A percentile compares a stretch with the other conserved stretches of the same genome.
Evolutionary conservation across 352 stramenopile species (phyloP).

Genomic region (Plasmopara viticola): DNA sequence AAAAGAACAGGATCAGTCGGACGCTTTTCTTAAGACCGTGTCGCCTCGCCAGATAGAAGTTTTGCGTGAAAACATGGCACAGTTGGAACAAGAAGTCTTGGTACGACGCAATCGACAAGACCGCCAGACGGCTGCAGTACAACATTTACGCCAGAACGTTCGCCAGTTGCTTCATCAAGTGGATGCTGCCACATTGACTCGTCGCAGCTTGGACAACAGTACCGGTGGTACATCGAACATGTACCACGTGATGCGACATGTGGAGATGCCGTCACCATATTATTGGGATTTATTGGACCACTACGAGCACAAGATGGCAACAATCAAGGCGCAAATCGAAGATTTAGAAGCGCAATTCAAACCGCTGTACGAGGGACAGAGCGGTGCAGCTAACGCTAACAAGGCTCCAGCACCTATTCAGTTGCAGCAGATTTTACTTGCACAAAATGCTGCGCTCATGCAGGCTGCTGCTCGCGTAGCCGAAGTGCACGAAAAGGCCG

Average conservation of each 20-base stretch:
- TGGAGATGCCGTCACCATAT: constrained; percentile 75
- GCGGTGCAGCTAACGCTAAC: constrained; percentile 2
- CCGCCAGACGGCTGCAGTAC: constrained; percentile 48
- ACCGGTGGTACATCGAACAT: constrained; percentile 30
- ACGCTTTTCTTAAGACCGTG: constrained; percentile 69
- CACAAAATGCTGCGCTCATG: constrained; percentile 76
- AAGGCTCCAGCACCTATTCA: constrained; percentile 25
- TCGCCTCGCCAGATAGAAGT: constrained; percentile 48
- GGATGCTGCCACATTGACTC: constrained; percentile 53
- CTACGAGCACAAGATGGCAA: constrained; percentile 66
- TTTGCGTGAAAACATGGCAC: constrained; percentile 48
- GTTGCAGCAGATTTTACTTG: constrained; percentile 66
- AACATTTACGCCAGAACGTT: constrained; percentile 65
- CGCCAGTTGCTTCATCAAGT: constrained; percentile 72
- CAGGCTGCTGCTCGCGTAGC: constrained; percentile 67
- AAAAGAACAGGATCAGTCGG: constrained; percentile 64
- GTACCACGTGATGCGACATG: constrained; percentile 61
- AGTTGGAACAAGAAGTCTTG: constrained; percentile 60
- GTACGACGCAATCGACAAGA: constrained; percentile 52
- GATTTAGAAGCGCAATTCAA: constrained; percentile 61
- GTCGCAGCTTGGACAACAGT: constrained; percentile 57
- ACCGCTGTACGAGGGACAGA: constrained; percentile 36
- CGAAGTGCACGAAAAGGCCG: constrained; percentile 67
- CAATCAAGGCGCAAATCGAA: constrained; percentile 71
- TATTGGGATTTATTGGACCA: constrained; percentile 73